phyloP scores from a whole-genome alignment of 768 basidiomycete genomes.

The Termitomyces sp. region DNA sequence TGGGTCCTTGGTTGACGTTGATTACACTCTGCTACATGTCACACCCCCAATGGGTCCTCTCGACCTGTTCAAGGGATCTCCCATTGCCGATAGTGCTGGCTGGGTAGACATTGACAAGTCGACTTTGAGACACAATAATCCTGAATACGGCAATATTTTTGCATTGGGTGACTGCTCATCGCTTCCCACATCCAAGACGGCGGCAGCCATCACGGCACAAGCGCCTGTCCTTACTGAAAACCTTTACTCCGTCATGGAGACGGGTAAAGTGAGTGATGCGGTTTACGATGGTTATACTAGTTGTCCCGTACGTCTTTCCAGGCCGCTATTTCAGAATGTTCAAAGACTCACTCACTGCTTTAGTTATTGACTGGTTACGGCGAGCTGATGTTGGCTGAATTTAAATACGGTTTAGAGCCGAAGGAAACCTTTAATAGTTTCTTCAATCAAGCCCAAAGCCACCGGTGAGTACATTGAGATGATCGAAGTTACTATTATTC shows the following conservation, averaged over 20 bases:
- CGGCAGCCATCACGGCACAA: conserved; percentile 89
- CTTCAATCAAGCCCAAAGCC: conserved; percentile 73
- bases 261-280: conserved; percentile 64
- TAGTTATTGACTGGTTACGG: conserved; percentile 81
- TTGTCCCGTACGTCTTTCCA: conserved; percentile 60
- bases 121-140: conserved; percentile 82
- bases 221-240: conserved; percentile 91
- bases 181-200: conserved; percentile 93
- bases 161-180: conserved; percentile 90
- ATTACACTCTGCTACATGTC: conserved; percentile 82
- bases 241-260: conserved; percentile 67
- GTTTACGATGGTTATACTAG: conserved; percentile 87
- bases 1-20: conserved; percentile 60
- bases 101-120: conserved; percentile 85
- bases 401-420: conserved; percentile 87
- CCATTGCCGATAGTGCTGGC: conserved; percentile 75
- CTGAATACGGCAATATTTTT: conserved; percentile 77
- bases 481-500: background rate
- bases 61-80: conserved; percentile 71
- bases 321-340: conserved; percentile 1
- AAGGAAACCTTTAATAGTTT: conserved; percentile 76
- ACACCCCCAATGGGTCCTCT: conserved; percentile 91
- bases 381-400: conserved; percentile 84
- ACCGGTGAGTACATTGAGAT: conserved; percentile 43
- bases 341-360: background rate